Evolutionary conservation across 306 rosid genomes (phyloP).

Genomic region (Begonia masoniana): DNA sequence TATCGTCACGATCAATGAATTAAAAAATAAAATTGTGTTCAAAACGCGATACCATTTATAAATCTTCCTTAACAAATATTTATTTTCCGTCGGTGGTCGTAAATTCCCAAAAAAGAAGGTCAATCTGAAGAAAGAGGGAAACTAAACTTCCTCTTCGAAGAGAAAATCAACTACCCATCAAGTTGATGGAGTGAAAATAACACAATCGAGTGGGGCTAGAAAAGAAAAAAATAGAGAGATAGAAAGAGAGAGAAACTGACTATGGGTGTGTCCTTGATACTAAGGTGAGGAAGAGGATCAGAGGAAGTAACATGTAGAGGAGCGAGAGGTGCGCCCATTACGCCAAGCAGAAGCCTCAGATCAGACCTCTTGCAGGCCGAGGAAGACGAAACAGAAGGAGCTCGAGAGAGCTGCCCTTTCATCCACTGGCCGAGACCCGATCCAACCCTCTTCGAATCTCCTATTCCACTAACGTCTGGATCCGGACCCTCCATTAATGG

Average conservation of each 20-base stretch:
- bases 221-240: neutral
- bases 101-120: too few relatives aligned
- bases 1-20: too few relatives aligned
- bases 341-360: conserved; percentile 84
- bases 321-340: conserved; percentile 94
- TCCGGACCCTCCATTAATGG: conserved; percentile 90
- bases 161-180: too few relatives aligned
- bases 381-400: conserved; percentile 43
- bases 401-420: conserved; percentile 71
- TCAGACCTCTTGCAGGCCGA: conserved; percentile 63
- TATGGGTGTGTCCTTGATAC: conserved; percentile 90
- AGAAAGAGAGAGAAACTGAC: conserved; percentile 29
- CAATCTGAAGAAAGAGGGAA: too few relatives aligned
- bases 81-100: too few relatives aligned
- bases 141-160: too few relatives aligned
- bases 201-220: too few relatives aligned
- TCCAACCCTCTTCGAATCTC: conserved; percentile 54
- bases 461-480: conserved; percentile 47
- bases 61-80: too few relatives aligned
- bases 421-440: conserved; percentile 86
- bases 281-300: conserved; percentile 83
- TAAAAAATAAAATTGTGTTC: too few relatives aligned
- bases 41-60: too few relatives aligned
- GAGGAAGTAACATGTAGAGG: conserved; percentile 66
- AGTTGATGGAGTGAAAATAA: too few relatives aligned